phyloP scores from a whole-genome alignment of 2,329 filamentous ascomycete genomes.

The Allantophomopsis lycopodina region DNA sequence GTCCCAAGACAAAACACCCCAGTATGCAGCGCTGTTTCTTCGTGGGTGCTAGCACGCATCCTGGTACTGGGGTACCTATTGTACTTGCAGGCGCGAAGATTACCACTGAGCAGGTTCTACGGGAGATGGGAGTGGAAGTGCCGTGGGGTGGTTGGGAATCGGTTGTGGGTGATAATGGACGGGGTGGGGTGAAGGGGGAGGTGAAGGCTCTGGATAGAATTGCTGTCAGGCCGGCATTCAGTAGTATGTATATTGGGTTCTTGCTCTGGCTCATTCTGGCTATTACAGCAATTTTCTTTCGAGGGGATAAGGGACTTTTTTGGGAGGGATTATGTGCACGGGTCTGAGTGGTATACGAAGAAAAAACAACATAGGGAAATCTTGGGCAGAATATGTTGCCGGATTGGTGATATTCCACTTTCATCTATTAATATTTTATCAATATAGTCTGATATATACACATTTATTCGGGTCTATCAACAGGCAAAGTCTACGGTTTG shows the following conservation, averaged over 20 bases:
- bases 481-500: too few species aligned
- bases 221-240: neutral
- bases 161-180: conserved; percentile 6
- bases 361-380: too few species aligned
- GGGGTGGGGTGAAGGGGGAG: conserved; percentile 5
- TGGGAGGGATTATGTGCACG: too few species aligned
- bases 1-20: conserved; percentile 35
- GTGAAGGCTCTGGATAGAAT: conserved; percentile 10
- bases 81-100: conserved; percentile 57
- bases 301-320: too few species aligned
- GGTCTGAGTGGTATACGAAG: too few species aligned
- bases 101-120: conserved; percentile 36
- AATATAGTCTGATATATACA: too few species aligned
- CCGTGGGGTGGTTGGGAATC: conserved; percentile 9
- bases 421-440: too few species aligned
- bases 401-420: too few species aligned
- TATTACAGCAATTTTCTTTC: too few species aligned
- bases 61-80: conserved; percentile 64
- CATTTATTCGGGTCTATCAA: too few species aligned
- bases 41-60: conserved; percentile 63
- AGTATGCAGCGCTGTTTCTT: conserved; percentile 44
- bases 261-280: neutral
- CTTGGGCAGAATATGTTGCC: too few species aligned
- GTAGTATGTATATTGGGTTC: neutral
- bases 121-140: conserved; percentile 7